Percentiles rank a stretch among this genome's conserved stretches.
Conservation (phyloP, 2,329 filamentous ascomycete genomes). For the Alternaria ventricosa region DNA sequence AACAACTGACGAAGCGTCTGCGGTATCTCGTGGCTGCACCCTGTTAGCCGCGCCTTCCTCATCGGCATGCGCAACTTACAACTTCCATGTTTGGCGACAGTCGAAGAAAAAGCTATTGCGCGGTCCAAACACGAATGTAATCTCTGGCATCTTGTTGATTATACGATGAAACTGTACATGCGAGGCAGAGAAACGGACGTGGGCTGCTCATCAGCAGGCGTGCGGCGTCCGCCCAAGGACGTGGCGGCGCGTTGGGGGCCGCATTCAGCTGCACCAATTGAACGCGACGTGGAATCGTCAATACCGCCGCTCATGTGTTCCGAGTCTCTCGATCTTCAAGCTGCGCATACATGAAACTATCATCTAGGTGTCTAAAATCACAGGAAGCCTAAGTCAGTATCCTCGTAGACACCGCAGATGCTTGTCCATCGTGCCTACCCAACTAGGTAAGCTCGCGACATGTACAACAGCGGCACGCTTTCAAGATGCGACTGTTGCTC, state of each 20-base stretch:
- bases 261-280: neutral
- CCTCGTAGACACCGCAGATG: neutral
- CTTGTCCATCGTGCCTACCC: neutral
- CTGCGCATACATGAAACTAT: neutral
- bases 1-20: slow-evolving; percentile 44
- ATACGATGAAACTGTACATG: neutral
- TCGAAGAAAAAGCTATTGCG: slow-evolving; percentile 47
- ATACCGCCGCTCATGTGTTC: neutral
- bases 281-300: neutral
- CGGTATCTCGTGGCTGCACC: slow-evolving; percentile 41
- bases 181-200: neutral
- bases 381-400: neutral
- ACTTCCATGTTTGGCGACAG: slow-evolving; percentile 46
- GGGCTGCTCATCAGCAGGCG: neutral
- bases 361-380: neutral
- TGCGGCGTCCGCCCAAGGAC: slow-evolving; percentile 4
- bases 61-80: slow-evolving; percentile 23
- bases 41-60: slow-evolving; percentile 22
- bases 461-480: neutral
- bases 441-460: neutral
- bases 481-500: neutral
- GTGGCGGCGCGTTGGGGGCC: slow-evolving; percentile 8
- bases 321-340: neutral
- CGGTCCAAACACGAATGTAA: slow-evolving; percentile 47
- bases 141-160: slow-evolving; percentile 33